Conservation (phyloP, 1,284 basidiomycete species). For the Puccinia sorghi region DNA sequence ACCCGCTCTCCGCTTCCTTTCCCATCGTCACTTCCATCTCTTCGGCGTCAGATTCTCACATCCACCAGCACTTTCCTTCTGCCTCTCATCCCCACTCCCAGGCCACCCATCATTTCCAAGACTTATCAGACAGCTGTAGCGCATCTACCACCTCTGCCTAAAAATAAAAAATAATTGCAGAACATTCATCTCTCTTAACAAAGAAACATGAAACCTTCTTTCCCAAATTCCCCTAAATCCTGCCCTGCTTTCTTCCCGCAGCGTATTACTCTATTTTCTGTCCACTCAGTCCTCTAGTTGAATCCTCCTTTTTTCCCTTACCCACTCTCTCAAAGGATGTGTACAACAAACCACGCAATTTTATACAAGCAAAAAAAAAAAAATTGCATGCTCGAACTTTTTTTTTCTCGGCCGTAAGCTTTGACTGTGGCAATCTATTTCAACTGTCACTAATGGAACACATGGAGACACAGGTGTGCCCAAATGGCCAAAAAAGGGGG, state of each 20-base stretch:
- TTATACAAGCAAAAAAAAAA: background rate
- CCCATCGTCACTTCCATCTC: background rate
- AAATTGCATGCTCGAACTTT: background rate
- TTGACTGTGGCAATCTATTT: too few species aligned
- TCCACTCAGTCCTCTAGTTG: background rate
- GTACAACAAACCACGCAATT: background rate
- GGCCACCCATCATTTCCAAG: background rate
- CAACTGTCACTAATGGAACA: too few species aligned
- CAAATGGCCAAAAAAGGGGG: too few species aligned
- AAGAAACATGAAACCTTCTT: background rate
- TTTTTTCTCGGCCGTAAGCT: too few species aligned
- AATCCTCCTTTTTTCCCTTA: background rate
- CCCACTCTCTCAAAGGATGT: background rate
- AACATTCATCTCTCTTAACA: background rate
- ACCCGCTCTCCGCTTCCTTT: background rate
- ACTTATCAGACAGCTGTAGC: constrained; percentile 6
- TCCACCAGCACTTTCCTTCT: background rate
- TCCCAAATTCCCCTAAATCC: background rate
- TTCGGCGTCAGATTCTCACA: background rate
- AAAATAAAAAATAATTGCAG: background rate
- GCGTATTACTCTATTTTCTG: background rate
- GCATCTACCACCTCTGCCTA: constrained; percentile 12
- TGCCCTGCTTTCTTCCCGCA: background rate
- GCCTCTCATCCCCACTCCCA: background rate
- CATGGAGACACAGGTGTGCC: too few species aligned